Percentiles rank a stretch among this genome's conserved stretches.
phyloP scores from a whole-genome alignment of 2,329 filamentous ascomycete genomes.

The Aspergillus transmontanensis region DNA sequence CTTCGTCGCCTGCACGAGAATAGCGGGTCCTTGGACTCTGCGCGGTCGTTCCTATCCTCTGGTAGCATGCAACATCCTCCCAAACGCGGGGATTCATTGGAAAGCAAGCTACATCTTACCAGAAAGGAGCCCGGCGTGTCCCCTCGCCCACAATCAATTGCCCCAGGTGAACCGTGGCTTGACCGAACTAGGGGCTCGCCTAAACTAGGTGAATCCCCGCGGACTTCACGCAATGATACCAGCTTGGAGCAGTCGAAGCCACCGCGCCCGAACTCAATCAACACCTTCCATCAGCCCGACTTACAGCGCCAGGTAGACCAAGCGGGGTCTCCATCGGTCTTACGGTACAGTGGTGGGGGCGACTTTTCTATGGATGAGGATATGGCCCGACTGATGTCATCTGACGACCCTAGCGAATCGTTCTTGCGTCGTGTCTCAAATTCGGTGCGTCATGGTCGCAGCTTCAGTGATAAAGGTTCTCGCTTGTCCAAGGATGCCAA shows the following conservation, averaged over 20 bases:
- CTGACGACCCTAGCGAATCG: constrained; percentile 72
- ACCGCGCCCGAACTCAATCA: constrained; percentile 53
- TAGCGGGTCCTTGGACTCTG: constrained; percentile 42
- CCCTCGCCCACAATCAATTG: constrained; percentile 33
- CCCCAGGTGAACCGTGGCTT: constrained; percentile 38
- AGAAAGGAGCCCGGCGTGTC: constrained; percentile 63
- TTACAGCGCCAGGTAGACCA: constrained; percentile 41
- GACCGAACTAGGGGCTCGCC: constrained; percentile 44
- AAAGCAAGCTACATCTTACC: constrained; percentile 54
- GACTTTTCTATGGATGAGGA: constrained; percentile 96
- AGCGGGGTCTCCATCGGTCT: constrained; percentile 66
- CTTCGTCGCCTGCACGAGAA: constrained; percentile 58
- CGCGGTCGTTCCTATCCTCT: constrained; percentile 36
- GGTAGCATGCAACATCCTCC: constrained; percentile 45
- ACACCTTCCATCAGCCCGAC: constrained; percentile 42
- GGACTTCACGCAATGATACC: constrained; percentile 54
- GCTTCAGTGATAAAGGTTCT: constrained; percentile 71
- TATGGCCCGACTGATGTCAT: constrained; percentile 82
- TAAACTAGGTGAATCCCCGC: constrained; percentile 46
- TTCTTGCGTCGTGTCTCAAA: constrained; percentile 89
- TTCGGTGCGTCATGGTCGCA: constrained; percentile 88
- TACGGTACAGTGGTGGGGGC: constrained; percentile 74
- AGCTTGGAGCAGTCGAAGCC: constrained; percentile 23
- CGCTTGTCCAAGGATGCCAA: constrained; percentile 63
- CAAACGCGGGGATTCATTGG: constrained; percentile 63